phyloP scores from a whole-genome alignment of 1,139 yeast genomes.

The Blastobotrys petasosporus region DNA sequence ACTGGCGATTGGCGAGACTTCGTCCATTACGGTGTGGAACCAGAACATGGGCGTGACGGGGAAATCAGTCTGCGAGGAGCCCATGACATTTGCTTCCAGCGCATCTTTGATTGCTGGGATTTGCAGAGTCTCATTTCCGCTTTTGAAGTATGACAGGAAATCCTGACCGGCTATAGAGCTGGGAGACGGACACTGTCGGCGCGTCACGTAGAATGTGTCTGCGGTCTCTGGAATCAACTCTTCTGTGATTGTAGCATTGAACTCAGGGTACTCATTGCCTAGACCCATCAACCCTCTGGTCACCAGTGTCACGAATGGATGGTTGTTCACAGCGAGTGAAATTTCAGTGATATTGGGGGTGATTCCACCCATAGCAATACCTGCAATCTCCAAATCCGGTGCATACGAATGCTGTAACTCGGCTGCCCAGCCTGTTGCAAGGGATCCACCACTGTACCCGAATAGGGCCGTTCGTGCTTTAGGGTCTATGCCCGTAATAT shows the following conservation, averaged over 20 bases:
- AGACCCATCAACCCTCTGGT: conserved; percentile 8
- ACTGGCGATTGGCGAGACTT: conserved; percentile 20
- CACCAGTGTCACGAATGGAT: conserved; percentile 13
- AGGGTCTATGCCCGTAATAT: conserved; percentile 15
- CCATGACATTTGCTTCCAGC: conserved; percentile 15
- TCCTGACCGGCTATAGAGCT: conserved; percentile 15
- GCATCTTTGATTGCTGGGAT: conserved; percentile 13
- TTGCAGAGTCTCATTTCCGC: conserved; percentile 16
- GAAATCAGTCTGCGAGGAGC: background rate
- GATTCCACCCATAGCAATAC: conserved; percentile 22
- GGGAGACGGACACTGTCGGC: background rate
- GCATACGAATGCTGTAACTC: conserved; percentile 27
- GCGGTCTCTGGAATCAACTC: conserved; percentile 3
- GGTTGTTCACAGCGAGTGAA: conserved; percentile 14
- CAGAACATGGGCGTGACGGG: conserved; percentile 25
- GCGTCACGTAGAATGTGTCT: background rate
- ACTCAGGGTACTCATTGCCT: conserved; percentile 8
- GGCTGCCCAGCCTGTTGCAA: conserved; percentile 31
- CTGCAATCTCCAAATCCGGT: conserved; percentile 23
- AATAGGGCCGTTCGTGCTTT: conserved; percentile 16
- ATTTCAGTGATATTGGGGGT: conserved; percentile 20
- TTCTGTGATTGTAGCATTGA: conserved; percentile 2
- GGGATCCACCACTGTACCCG: conserved; percentile 31
- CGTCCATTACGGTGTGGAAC: conserved; percentile 29
- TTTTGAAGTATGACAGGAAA: conserved; percentile 18